phyloP scores from a whole-genome alignment of 2,329 filamentous ascomycete genomes.

The Cytospora piceicola region DNA sequence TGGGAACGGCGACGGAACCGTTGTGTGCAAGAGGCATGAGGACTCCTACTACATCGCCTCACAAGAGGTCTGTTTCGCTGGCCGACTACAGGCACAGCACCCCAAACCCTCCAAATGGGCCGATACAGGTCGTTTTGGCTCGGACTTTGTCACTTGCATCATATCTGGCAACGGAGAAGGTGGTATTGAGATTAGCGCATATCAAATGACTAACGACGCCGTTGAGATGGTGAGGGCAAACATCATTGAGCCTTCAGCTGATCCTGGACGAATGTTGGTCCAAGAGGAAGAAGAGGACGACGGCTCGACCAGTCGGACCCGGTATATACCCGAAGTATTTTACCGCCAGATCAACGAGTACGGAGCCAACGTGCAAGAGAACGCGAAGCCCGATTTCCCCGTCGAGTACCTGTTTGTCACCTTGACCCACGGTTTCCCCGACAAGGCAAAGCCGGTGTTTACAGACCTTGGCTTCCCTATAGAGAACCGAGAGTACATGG shows the following conservation, averaged over 20 bases:
- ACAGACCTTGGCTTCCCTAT: slow-evolving; percentile 77
- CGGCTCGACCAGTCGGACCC: slow-evolving; percentile 65
- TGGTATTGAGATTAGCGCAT: slow-evolving; percentile 85
- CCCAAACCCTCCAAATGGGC: slow-evolving; percentile 96
- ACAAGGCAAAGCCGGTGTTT: slow-evolving; percentile 76
- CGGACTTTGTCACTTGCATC: slow-evolving; percentile 95
- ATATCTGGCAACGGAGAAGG: slow-evolving; percentile 90
- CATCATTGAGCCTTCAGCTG: slow-evolving; percentile 92
- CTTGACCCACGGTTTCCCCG: slow-evolving; percentile 94
- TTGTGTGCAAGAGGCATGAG: slow-evolving; percentile 92
- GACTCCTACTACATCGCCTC: slow-evolving; percentile 96
- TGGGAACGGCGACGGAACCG: slow-evolving; percentile 78
- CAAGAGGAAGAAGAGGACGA: slow-evolving; percentile 89
- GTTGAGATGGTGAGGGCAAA: slow-evolving; percentile 97
- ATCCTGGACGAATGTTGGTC: slow-evolving; percentile 92
- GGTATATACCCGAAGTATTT: slow-evolving; percentile 97
- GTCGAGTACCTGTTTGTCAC: slow-evolving; percentile 97
- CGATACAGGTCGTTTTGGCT: slow-evolving; percentile 90
- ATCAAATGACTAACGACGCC: slow-evolving; percentile 92
- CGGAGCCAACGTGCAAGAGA: slow-evolving; percentile 93
- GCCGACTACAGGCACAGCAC: slow-evolving; percentile 83
- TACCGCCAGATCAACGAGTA: slow-evolving; percentile 96
- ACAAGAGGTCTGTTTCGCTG: slow-evolving; percentile 86
- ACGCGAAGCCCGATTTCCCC: slow-evolving; percentile 93
- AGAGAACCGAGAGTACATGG: slow-evolving; percentile 87